Conservation (phyloP, 306 rosid species). For the Vigna reflexopilosa region DNA sequence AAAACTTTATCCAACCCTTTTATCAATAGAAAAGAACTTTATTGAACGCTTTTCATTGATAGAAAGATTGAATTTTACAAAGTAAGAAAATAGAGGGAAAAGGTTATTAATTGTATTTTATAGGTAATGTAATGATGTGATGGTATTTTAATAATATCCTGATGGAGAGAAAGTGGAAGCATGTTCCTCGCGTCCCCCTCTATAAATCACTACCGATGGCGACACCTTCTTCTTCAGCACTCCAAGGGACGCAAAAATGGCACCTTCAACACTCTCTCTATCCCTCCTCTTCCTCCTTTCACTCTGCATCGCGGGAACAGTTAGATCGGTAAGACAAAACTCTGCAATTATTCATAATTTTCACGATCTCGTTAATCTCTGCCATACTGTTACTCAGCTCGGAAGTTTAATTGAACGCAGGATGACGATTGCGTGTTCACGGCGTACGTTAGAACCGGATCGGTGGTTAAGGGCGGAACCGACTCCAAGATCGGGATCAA, state of each 20-base stretch:
- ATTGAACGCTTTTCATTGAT: too few species aligned
- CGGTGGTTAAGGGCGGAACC: constrained; percentile 77
- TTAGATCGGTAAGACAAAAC: constrained; percentile 49
- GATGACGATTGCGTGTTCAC: constrained; percentile 70
- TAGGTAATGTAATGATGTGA: too few species aligned
- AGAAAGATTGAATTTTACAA: too few species aligned
- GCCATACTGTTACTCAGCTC: background rate
- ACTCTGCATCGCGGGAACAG: constrained; percentile 44
- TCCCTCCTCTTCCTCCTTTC: constrained; percentile 42
- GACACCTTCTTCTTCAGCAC: too few species aligned
- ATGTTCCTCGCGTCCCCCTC: background rate
- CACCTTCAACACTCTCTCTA: constrained; percentile 20
- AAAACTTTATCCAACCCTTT: too few species aligned
- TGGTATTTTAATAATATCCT: background rate
- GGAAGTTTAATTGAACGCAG: constrained; percentile 46
- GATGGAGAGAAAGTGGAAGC: background rate
- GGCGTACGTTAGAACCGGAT: constrained; percentile 70
- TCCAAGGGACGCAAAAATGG: constrained; percentile 38
- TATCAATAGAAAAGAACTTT: too few species aligned
- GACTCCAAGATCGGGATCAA: constrained; percentile 62
- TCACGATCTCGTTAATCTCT: too few species aligned
- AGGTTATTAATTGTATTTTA: too few species aligned
- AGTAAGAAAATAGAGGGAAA: too few species aligned
- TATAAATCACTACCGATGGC: background rate
- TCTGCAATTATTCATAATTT: background rate